These are phyloP conservation scores for Colletotrichum australisinense DNA, from an alignment of 2,329 filamentous ascomycete species.

Conservation along the genomic window DNA sequence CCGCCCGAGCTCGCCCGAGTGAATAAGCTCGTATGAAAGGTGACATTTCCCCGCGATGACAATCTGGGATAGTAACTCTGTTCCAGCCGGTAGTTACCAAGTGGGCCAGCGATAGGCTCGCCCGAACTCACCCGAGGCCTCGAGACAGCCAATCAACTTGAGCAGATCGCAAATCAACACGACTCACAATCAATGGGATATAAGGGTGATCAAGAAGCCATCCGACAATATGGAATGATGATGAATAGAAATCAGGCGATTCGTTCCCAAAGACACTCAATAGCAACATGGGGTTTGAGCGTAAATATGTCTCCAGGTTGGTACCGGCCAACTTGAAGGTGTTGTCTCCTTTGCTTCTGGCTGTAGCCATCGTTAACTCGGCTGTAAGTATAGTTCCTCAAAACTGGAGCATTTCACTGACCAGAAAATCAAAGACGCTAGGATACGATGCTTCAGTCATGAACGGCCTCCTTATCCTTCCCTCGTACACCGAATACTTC, in stretches of 20 bases:
- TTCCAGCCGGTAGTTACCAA: constrained; percentile 45
- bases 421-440: neutral
- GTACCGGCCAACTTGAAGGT: constrained; percentile 26
- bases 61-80: neutral
- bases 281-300: constrained; percentile 19
- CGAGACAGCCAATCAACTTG: neutral
- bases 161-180: constrained; percentile 9
- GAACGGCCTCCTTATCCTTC: constrained; percentile 68
- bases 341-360: constrained; percentile 23
- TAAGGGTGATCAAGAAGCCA: constrained; percentile 42
- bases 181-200: neutral
- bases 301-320: constrained; percentile 27
- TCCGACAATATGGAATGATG: constrained; percentile 39
- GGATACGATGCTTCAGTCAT: constrained; percentile 63
- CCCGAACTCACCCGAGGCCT: constrained; percentile 40
- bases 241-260: neutral
- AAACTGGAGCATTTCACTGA: neutral
- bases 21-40: neutral
- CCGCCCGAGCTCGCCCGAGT: constrained; percentile 20
- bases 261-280: too few relatives aligned
- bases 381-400: neutral
- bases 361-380: constrained; percentile 30
- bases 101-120: constrained; percentile 47
- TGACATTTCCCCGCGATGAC: neutral
- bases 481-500: constrained; percentile 67